A percentile compares a stretch with the other conserved stretches of the same genome.
These are phyloP conservation scores for Diaporthe velutina DNA, from an alignment of 2,329 filamentous ascomycete genomes.

Conservation along the genomic window DNA sequence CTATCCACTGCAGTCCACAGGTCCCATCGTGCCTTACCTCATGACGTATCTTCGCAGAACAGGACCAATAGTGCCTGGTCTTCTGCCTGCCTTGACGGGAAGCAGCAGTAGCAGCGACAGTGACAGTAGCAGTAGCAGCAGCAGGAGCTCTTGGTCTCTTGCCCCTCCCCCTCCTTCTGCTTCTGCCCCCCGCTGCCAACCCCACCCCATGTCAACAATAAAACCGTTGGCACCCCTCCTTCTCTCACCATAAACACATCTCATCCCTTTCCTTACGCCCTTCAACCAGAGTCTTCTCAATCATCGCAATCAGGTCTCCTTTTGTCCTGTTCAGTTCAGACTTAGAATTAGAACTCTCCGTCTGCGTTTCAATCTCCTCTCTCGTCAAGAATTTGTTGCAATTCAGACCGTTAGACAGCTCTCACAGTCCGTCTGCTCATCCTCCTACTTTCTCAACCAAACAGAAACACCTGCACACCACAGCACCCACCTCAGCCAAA, in stretches of 20 bases:
- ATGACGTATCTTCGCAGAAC: constrained; percentile 27
- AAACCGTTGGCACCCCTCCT: constrained; percentile 24
- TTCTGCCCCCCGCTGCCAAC: not conserved
- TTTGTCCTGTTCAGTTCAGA: constrained; percentile 4
- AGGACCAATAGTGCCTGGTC: not conserved
- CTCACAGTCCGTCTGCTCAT: not conserved
- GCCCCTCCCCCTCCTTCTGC: constrained; percentile 25
- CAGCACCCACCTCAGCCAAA: constrained; percentile 14
- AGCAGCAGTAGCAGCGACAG: not conserved
- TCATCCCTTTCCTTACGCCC: not conserved
- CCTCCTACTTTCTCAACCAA: not conserved
- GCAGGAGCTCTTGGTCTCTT: not conserved
- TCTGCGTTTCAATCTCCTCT: constrained; percentile 12
- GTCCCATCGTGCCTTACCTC: constrained; percentile 22
- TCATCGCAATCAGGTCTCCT: not conserved
- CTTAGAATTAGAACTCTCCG: constrained; percentile 32
- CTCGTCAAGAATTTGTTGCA: not conserved
- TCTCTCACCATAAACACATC: not conserved
- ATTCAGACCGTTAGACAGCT: constrained; percentile 24
- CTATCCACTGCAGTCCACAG: constrained; percentile 5
- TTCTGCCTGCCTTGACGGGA: not conserved
- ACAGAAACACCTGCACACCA: not conserved
- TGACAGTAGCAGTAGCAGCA: not conserved
- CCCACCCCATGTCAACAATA: constrained; percentile 1
- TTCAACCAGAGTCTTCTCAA: constrained; percentile 4